These are phyloP conservation scores for Schizonepeta tenuifolia DNA, from an alignment of 257 asterid species.

Conservation along the genomic window DNA sequence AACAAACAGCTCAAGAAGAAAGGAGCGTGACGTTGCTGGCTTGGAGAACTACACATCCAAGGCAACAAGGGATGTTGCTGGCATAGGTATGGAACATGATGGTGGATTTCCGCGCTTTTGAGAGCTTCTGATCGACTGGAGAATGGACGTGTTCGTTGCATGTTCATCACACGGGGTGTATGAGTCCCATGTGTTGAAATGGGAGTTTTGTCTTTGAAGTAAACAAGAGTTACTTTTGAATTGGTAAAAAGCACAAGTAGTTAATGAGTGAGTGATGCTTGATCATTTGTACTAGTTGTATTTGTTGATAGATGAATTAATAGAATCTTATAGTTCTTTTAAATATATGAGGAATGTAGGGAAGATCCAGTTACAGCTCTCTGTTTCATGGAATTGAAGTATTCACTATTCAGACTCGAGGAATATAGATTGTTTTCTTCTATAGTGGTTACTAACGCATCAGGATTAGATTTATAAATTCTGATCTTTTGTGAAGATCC, in stretches of 20 bases:
- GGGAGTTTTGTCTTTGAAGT: background rate
- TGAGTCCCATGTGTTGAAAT: background rate
- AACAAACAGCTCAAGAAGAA: slow-evolving; percentile 63
- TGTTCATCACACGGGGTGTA: background rate
- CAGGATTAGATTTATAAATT: too few species aligned
- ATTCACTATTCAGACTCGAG: too few species aligned
- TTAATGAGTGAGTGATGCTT: background rate
- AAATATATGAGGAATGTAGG: background rate
- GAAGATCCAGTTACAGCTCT: background rate
- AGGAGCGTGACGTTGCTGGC: slow-evolving; percentile 40
- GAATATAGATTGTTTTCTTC: too few species aligned
- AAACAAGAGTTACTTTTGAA: background rate
- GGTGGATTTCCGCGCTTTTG: background rate
- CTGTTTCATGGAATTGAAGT: background rate
- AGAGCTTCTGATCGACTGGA: background rate
- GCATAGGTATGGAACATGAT: background rate
- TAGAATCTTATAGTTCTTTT: background rate
- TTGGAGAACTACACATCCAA: background rate
- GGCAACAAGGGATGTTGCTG: background rate
- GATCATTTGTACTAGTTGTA: background rate
- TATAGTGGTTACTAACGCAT: too few species aligned
- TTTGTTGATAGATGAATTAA: background rate
- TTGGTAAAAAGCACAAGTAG: background rate
- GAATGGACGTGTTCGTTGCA: background rate
- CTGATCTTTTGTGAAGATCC: too few species aligned